Conservation (phyloP, 495 filamentous ascomycete genomes). For the Hyaloscypha finlandica region DNA sequence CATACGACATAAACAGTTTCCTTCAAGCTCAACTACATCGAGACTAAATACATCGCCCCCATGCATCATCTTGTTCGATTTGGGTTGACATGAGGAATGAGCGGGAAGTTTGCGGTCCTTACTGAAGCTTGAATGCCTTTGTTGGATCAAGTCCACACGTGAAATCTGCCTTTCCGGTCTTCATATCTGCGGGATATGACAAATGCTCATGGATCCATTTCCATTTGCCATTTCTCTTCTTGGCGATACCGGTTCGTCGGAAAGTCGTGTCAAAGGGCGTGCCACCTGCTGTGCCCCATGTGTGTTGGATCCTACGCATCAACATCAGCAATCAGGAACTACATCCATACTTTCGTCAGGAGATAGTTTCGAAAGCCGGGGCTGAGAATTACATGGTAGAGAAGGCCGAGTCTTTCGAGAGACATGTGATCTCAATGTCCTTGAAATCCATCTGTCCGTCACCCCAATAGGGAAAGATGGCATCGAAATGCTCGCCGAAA, state of each 20-base stretch:
- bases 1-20: too few species aligned
- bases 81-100: not conserved
- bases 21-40: too few species aligned
- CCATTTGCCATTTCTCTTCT: not conserved
- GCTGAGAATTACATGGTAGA: not conserved
- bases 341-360: too few species aligned
- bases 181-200: conserved; percentile 4
- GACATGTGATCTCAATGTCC: conserved; percentile 1
- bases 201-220: conserved; percentile 1
- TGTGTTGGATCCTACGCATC: not conserved
- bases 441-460: conserved; percentile 6
- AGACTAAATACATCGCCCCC: too few species aligned
- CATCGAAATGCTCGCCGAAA: conserved; percentile 6
- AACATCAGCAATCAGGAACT: too few species aligned
- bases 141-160: not conserved
- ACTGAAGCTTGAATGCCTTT: not conserved
- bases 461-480: not conserved
- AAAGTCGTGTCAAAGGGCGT: not conserved
- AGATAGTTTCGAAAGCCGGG: too few species aligned
- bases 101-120: not conserved
- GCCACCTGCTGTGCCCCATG: not conserved
- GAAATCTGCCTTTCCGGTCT: conserved; percentile 3
- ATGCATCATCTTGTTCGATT: too few species aligned
- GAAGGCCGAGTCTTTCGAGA: not conserved
- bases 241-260: not conserved